Evolutionary conservation across 2,329 filamentous ascomycete genomes (phyloP), one percentile per base, ranked within the genome.

Genomic region (Penicillium sp.): DNA sequence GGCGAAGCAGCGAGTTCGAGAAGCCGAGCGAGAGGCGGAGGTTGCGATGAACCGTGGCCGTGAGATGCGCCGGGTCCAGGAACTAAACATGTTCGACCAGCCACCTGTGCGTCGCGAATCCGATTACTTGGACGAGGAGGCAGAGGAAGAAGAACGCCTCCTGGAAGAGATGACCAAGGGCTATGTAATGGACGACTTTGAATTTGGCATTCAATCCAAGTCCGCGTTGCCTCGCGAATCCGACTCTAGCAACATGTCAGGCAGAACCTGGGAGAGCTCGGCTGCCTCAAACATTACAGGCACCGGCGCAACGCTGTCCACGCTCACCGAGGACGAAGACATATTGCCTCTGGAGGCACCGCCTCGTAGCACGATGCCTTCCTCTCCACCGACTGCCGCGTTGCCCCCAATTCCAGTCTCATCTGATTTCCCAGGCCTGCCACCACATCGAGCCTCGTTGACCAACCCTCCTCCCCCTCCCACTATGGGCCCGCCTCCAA

Each of bases 101-200:
- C 44, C 10, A 13, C 21, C 56, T 33, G 53, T 61, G 18, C 63
- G 52, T 23, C 47, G 64, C 48, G 61, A 68, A 27, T 59, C 76
- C n/a, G 75, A 80, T 45, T 82, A 83, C 58, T 67, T 77, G 13
- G 82, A 84, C 24, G 84, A 84, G 45, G 86, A 88, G 59, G 85
- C 83, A 2, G 87, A 91, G 49, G 89, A 92, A 59, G 81, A 84
- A 66, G 89, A 92, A 66, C 81, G 86, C 27, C 81, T 91, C 46
- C 72, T 97, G 42, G 93, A 97, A 55, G 91, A 96, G 68, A 91
- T 97, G 82, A 91, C 90, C 0, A 85, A 84, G 58, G 90, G 89
- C 46, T 93, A 91, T 69, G 83, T 86, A 48, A 85, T 94, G 65
- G 90, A 93, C 49, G 88, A 92, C 50, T 95, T 95, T 65, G 82